phyloP scores from a whole-genome alignment of 2,329 filamentous ascomycete species.

The Metarhizium robertsii region DNA sequence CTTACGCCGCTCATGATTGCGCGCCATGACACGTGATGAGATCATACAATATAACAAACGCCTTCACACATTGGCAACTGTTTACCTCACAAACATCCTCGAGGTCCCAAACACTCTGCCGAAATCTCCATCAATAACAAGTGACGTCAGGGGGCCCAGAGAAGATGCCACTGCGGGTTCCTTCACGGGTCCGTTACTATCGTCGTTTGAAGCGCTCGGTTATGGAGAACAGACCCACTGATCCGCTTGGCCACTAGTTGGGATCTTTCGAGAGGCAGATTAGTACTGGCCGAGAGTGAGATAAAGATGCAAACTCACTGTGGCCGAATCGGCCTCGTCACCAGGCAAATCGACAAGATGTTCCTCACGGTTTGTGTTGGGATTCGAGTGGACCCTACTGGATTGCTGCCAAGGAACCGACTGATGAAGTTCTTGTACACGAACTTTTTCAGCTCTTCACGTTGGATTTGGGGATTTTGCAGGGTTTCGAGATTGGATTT shows the following conservation, averaged over 20 bases:
- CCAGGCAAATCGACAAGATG: not conserved
- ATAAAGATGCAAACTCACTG: not conserved
- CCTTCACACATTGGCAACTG: not conserved
- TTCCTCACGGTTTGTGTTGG: not conserved
- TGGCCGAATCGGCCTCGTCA: not conserved
- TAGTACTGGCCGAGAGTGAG: not conserved
- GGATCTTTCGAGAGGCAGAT: not conserved
- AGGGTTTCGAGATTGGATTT: not conserved
- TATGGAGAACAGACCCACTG: conserved; percentile 1
- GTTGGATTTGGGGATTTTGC: not conserved
- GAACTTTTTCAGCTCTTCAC: not conserved
- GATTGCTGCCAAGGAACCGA: not conserved
- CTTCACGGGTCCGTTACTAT: not conserved
- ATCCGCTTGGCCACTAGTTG: not conserved
- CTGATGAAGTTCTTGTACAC: not conserved
- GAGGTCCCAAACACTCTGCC: not conserved
- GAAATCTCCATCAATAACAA: not conserved
- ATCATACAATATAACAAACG: not conserved
- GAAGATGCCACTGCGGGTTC: not conserved
- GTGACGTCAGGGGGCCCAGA: conserved; percentile 2
- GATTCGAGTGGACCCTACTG: not conserved
- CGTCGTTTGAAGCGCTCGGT: not conserved
- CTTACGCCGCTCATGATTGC: not conserved
- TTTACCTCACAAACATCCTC: not conserved
- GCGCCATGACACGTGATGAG: conserved; percentile 4